phyloP scores from a whole-genome alignment of 1,284 basidiomycete genomes.

The Heterobasidion irregulare region DNA sequence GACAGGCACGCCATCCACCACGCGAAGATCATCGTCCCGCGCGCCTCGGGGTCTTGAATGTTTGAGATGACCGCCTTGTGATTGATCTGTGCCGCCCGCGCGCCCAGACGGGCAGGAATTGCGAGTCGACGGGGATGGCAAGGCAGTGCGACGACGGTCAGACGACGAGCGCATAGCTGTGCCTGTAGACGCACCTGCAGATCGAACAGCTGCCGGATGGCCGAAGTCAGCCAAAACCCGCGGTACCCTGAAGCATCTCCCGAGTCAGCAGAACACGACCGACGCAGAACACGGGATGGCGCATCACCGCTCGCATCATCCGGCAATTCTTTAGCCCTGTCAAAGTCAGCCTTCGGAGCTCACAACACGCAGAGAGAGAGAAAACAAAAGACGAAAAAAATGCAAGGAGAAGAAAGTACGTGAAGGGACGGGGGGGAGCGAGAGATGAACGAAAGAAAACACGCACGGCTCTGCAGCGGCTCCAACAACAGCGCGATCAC shows the following conservation, averaged over 20 bases:
- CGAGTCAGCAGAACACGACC: too few species aligned
- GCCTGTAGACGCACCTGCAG: slow-evolving; percentile 42
- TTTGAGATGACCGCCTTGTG: slow-evolving; percentile 66
- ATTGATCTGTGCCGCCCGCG: slow-evolving; percentile 47
- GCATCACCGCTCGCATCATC: slow-evolving; percentile 51
- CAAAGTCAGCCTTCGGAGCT: slow-evolving; percentile 3
- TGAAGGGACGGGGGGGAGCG: too few species aligned
- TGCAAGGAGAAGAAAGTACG: too few species aligned
- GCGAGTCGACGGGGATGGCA: too few species aligned
- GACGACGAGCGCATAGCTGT: neutral
- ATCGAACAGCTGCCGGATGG: slow-evolving; percentile 72
- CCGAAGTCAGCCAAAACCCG: slow-evolving; percentile 71
- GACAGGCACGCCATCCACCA: slow-evolving; percentile 68
- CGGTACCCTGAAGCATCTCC: slow-evolving; percentile 51
- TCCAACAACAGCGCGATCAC: slow-evolving; percentile 72
- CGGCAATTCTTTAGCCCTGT: slow-evolving; percentile 45
- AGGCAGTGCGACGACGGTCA: too few species aligned
- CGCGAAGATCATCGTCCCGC: slow-evolving; percentile 77
- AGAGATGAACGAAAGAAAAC: neutral
- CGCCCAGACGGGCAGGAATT: neutral
- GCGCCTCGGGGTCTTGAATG: slow-evolving; percentile 61
- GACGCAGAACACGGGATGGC: neutral
- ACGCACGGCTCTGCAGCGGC: slow-evolving; percentile 75
- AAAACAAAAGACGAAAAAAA: neutral
- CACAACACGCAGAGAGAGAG: slow-evolving; percentile 1